Evolutionary conservation across 306 rosid genomes (phyloP).

Genomic region (Sindora glabra): DNA sequence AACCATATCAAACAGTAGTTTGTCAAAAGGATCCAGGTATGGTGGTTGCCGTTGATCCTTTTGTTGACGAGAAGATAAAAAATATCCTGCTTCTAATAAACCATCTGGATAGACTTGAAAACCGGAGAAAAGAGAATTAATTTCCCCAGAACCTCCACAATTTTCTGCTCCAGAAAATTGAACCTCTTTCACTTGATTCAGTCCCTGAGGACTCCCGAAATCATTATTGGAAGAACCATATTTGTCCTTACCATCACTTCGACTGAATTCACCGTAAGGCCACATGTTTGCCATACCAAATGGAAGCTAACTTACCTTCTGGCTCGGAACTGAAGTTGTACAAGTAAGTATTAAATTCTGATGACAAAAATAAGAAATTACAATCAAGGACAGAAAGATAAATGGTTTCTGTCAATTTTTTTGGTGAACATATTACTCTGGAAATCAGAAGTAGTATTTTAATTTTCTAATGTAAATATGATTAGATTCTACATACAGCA

Average conservation of each 20-base stretch:
- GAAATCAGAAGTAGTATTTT: neutral
- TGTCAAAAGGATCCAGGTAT: constrained; percentile 24
- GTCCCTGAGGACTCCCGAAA: neutral
- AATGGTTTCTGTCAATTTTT: neutral
- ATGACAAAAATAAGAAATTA: neutral
- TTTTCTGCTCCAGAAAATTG: constrained; percentile 11
- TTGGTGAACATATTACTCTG: neutral
- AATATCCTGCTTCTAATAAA: constrained; percentile 1
- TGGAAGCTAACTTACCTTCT: neutral
- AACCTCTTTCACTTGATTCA: constrained; percentile 2
- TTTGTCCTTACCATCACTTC: constrained; percentile 18
- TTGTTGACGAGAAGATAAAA: constrained; percentile 15
- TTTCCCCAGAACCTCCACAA: constrained; percentile 7
- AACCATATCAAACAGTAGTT: constrained; percentile 26
- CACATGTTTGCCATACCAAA: constrained; percentile 24
- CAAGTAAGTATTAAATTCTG: neutral
- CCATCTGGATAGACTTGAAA: constrained; percentile 15
- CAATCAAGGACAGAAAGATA: no score
- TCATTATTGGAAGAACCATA: neutral
- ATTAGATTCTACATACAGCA: constrained; percentile 4
- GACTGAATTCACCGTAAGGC: constrained; percentile 16
- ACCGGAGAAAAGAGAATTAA: constrained; percentile 18
- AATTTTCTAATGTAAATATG: neutral
- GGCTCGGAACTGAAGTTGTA: neutral
- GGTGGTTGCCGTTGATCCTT: constrained; percentile 21